These are phyloP conservation scores for Cornus florida DNA, from an alignment of 148 eudicot species.

Conservation along the genomic window DNA sequence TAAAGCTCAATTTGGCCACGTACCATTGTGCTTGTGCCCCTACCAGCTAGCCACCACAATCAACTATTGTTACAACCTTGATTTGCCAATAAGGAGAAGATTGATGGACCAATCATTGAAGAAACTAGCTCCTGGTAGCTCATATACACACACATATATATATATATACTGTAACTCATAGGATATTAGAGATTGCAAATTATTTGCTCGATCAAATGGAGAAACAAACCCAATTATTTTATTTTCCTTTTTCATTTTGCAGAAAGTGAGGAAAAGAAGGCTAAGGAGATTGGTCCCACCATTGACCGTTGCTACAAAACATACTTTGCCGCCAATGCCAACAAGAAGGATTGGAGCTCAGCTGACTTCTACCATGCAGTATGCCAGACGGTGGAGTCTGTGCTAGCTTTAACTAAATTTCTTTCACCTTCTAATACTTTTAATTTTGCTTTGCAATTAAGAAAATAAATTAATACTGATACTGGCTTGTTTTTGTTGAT, in stretches of 20 bases:
- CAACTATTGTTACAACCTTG: background rate
- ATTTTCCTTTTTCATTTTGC: background rate
- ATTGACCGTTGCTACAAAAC: conserved; percentile 41
- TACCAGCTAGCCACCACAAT: background rate
- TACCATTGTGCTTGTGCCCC: too few species aligned
- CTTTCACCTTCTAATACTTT: background rate
- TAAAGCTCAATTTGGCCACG: background rate
- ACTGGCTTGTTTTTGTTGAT: too few species aligned
- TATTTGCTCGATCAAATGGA: background rate
- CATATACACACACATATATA: background rate
- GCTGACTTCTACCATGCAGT: conserved; percentile 63
- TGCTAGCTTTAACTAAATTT: background rate
- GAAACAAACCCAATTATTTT: too few species aligned
- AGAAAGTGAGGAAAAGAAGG: conserved; percentile 51
- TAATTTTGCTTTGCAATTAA: too few species aligned
- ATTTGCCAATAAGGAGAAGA: background rate
- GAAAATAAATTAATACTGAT: too few species aligned
- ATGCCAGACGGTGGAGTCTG: conserved; percentile 60
- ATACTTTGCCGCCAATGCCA: conserved; percentile 32
- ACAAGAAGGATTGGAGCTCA: conserved; percentile 12
- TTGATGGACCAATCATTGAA: conserved; percentile 27
- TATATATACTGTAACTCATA: too few species aligned
- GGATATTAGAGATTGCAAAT: background rate
- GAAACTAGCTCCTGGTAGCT: conserved; percentile 21
- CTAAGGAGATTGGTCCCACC: conserved; percentile 34